phyloP scores from a whole-genome alignment of 495 filamentous ascomycete species.

The Aspergillus nanangensis region DNA sequence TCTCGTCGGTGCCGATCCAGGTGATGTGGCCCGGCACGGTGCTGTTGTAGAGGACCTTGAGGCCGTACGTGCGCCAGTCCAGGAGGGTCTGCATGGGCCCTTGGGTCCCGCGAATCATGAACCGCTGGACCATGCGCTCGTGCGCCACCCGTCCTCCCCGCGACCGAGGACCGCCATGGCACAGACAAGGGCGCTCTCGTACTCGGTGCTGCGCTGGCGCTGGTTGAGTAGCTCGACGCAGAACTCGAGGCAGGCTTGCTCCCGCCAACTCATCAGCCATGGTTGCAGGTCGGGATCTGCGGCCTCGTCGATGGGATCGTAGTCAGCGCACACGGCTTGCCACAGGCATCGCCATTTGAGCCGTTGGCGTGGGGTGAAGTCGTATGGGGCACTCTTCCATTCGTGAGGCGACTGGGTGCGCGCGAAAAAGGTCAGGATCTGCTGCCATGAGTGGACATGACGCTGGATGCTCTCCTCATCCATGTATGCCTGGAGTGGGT shows the following conservation, averaged over 20 bases:
- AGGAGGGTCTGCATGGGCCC: not conserved
- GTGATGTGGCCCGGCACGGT: not conserved
- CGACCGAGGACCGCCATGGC: slow-evolving; percentile 3
- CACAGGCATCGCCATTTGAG: not conserved
- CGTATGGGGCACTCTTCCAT: not conserved
- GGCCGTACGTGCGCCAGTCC: not conserved
- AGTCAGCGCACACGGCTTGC: not conserved
- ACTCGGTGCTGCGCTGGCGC: not conserved
- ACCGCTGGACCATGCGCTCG: not conserved
- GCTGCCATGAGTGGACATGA: slow-evolving; percentile 11
- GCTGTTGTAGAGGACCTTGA: not conserved
- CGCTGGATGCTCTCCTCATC: slow-evolving; percentile 2
- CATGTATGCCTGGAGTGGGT: slow-evolving; percentile 8
- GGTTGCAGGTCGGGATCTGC: not conserved
- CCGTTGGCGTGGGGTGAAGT: slow-evolving; percentile 2
- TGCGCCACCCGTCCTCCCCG: not conserved
- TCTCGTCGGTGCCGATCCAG: not conserved
- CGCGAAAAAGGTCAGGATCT: slow-evolving; percentile 12
- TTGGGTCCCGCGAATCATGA: not conserved
- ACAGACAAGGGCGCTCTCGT: slow-evolving; percentile 11
- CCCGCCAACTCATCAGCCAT: not conserved
- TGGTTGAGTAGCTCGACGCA: slow-evolving; percentile 15
- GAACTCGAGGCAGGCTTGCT: slow-evolving; percentile 6
- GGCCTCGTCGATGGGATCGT: not conserved
- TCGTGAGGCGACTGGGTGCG: slow-evolving; percentile 5